phyloP scores from a whole-genome alignment of 2,329 filamentous ascomycete genomes.

The Pseudofabraea citricarpa region DNA sequence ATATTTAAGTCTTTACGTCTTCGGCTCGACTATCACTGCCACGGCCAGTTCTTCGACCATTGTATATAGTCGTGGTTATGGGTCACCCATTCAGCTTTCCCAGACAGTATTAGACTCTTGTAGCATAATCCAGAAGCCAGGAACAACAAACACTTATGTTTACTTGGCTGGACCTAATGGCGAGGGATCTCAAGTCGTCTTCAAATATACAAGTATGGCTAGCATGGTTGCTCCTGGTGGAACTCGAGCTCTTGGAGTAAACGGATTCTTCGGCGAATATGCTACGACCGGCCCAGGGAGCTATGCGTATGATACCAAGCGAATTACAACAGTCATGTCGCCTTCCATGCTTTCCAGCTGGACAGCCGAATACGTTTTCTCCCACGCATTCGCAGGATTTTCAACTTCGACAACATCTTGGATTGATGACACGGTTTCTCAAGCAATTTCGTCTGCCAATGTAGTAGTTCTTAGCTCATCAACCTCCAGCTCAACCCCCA shows the following conservation, averaged over 20 bases:
- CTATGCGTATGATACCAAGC: slow-evolving; percentile 31
- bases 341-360: slow-evolving; percentile 28
- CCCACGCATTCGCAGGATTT: slow-evolving; percentile 28
- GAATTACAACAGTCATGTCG: slow-evolving; percentile 25
- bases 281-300: slow-evolving; percentile 34
- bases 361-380: slow-evolving; percentile 24
- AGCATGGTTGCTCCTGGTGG: slow-evolving; percentile 33
- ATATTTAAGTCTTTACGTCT: slow-evolving; percentile 36
- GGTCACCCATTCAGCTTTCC: slow-evolving; percentile 26
- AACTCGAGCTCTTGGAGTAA: slow-evolving; percentile 30
- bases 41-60: slow-evolving; percentile 30
- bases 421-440: slow-evolving; percentile 32
- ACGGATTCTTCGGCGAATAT: slow-evolving; percentile 33
- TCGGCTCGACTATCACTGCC: slow-evolving; percentile 36
- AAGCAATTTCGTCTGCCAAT: slow-evolving; percentile 28
- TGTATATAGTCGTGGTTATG: slow-evolving; percentile 34
- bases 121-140: slow-evolving; percentile 29
- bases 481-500: slow-evolving; percentile 5
- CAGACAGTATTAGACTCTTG: slow-evolving; percentile 37
- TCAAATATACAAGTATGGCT: slow-evolving; percentile 33
- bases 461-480: slow-evolving; percentile 2
- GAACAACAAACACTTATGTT: slow-evolving; percentile 32
- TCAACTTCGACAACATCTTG: slow-evolving; percentile 29
- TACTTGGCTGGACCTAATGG: slow-evolving; percentile 38
- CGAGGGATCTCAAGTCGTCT: slow-evolving; percentile 35